Percentiles rank a stretch among this genome's conserved stretches.
These are phyloP conservation scores for Phytophthora lateralis DNA, from an alignment of 352 stramenopile species.

Conservation along the genomic window DNA sequence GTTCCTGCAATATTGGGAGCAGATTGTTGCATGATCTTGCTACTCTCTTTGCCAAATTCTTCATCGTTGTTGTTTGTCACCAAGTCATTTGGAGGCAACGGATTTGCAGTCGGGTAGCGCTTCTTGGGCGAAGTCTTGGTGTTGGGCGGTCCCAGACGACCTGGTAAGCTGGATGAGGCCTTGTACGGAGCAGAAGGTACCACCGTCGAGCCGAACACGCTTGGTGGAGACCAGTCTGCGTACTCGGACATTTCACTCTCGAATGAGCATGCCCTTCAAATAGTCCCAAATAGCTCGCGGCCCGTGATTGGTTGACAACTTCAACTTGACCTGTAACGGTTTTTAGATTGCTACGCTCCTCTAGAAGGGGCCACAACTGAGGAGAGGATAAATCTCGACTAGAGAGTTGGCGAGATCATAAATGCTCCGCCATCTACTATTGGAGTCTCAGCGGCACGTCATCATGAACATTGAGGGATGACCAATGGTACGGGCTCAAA, in stretches of 20 bases:
- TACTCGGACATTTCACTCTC: conserved; percentile 17
- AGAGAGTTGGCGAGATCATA: too few species aligned
- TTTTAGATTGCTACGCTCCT: too few species aligned
- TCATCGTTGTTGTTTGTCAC: conserved; percentile 22
- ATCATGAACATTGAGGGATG: too few species aligned
- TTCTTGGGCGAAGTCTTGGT: conserved; percentile 14
- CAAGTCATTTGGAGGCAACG: not conserved
- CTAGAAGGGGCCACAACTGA: too few species aligned
- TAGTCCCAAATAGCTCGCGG: not conserved
- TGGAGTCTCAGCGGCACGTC: too few species aligned
- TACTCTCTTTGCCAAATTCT: not conserved
- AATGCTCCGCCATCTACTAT: too few species aligned
- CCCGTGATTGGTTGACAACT: not conserved
- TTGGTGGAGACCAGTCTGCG: conserved; percentile 49
- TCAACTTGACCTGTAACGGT: not conserved
- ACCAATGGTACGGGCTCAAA: too few species aligned
- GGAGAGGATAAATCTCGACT: too few species aligned
- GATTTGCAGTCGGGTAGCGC: not conserved
- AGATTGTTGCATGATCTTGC: not conserved
- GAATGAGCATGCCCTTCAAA: not conserved
- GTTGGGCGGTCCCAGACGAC: not conserved
- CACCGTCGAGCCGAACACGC: conserved; percentile 43
- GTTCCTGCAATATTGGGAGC: not conserved
- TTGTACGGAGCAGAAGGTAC: not conserved
- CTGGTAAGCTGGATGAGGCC: not conserved